Evolutionary conservation across 352 stramenopile genomes (phyloP).

Genomic region (Halophytophthora polymorphica): DNA sequence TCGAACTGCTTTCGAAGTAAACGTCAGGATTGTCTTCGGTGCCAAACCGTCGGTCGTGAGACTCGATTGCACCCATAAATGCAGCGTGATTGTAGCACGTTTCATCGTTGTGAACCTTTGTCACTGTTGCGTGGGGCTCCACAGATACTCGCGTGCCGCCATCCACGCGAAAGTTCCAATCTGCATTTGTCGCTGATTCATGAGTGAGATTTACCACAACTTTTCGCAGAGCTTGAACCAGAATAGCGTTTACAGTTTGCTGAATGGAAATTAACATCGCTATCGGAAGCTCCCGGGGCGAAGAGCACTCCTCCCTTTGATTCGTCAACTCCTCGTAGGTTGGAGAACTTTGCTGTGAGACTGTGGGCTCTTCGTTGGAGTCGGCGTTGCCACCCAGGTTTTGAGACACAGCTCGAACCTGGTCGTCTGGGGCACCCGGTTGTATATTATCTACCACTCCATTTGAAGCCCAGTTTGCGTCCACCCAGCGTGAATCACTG

Average conservation of each 20-base stretch:
- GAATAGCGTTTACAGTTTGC: slow-evolving; percentile 28
- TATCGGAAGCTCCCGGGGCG: slow-evolving; percentile 11
- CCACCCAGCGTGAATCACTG: not conserved
- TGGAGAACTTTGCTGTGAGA: not conserved
- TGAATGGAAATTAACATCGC: slow-evolving; percentile 29
- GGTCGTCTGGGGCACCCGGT: not conserved
- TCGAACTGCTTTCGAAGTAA: not conserved
- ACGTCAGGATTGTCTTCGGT: slow-evolving; percentile 10
- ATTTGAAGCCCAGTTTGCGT: not conserved
- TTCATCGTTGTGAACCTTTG: slow-evolving; percentile 2
- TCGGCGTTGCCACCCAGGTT: not conserved
- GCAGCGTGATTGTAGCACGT: slow-evolving; percentile 15
- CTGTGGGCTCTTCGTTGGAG: not conserved
- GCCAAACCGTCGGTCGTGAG: slow-evolving; percentile 9
- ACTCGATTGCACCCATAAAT: slow-evolving; percentile 18
- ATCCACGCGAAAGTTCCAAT: not conserved
- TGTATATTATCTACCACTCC: not conserved
- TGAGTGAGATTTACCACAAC: slow-evolving; percentile 19
- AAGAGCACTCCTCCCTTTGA: slow-evolving; percentile 1
- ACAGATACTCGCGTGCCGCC: not conserved
- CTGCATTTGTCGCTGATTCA: not conserved
- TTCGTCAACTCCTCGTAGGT: not conserved
- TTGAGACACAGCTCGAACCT: not conserved
- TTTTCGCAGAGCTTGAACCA: slow-evolving; percentile 25
- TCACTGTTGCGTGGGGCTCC: not conserved